Base-by-base conservation (phyloP, 352 stramenopile species). In the Phytophthora melonis region DNA sequence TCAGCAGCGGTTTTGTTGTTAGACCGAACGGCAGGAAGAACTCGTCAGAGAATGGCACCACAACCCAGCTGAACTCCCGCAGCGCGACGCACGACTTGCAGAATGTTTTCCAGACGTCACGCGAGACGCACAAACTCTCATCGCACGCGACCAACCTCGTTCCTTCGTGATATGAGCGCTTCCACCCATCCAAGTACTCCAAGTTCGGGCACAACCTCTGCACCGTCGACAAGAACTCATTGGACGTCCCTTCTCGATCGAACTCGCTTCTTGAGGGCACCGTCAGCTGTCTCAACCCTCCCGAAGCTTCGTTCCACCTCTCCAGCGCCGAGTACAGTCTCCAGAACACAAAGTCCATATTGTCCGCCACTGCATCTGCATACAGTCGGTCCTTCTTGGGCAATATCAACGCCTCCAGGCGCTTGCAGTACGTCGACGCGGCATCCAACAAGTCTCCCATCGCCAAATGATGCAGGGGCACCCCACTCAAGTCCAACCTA, bases 171-270 rank as follows among this genome's bases (percentile, higher is more conserved):
- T 90, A 90, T 49, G 82, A 83, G 18, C 72, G 72, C 54, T 91
- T 92, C 83, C 83, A 93, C 25, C 86, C 82, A 66, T 92, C 83
- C 54, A 92, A 67, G 36, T 86, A 89, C 75, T 93, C 83, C 50
- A 93, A 67, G 1, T 67, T 49, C 3, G 86, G 86, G 57, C 86
- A 93, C 27, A 82, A 75, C 9, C 30, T 61, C 16, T 64, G 41
- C 23, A 88, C 71, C 0, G 47, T 58, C 3, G 53, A 47, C 10
- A 88, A 55, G 45, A 82, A 85, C 47, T 82, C 73, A 27, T 77
- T 80, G 7, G 78, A 84, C 14, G 71, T 73, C 55, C 59, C n/a
- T 45, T 82, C 64, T 57, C 69, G 74, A 25, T 86, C 77, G 36
- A 75, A 72, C 21, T 81, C 56, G 16, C 75, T 79, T 16, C 76